Percentiles rank a stretch among this genome's conserved stretches.
Conservation (phyloP, 805 yeast species). For the Candida dajiaensis region DNA sequence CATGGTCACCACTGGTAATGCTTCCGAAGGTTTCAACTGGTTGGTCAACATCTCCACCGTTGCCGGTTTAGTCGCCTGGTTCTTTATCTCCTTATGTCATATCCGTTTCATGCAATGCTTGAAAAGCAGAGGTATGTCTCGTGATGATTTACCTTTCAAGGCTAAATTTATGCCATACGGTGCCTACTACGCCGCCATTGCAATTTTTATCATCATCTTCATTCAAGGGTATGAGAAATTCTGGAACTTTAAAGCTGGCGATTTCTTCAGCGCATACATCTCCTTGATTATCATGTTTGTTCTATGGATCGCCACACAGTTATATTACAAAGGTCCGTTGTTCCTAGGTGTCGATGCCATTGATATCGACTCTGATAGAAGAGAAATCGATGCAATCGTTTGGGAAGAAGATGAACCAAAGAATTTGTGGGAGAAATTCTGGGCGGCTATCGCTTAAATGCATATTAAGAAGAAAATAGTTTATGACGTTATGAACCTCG, state of each 20-base stretch:
- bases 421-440: constrained; percentile 51
- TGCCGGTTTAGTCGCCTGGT: constrained; percentile 72
- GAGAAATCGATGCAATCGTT: constrained; percentile 32
- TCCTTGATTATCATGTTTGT: constrained; percentile 58
- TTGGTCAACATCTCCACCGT: constrained; percentile 67
- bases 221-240: constrained; percentile 72
- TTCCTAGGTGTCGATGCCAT: constrained; percentile 24
- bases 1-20: constrained; percentile 45
- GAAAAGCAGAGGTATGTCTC: constrained; percentile 53
- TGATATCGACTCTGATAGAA: constrained; percentile 24
- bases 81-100: constrained; percentile 62
- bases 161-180: constrained; percentile 62
- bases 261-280: constrained; percentile 69
- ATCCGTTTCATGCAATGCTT: constrained; percentile 66
- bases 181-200: constrained; percentile 57
- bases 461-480: not conserved
- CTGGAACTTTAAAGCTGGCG: constrained; percentile 39
- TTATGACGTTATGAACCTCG: not conserved
- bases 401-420: constrained; percentile 52
- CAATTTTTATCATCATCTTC: constrained; percentile 51
- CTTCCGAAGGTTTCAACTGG: constrained; percentile 62
- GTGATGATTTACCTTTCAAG: constrained; percentile 69
- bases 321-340: constrained; percentile 42
- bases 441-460: constrained; percentile 25
- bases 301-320: constrained; percentile 51